A percentile compares a stretch with the other conserved stretches of the same genome.
Evolutionary conservation across 495 filamentous ascomycete genomes (phyloP).

Genomic region (Antarctomyces pellizariae): DNA sequence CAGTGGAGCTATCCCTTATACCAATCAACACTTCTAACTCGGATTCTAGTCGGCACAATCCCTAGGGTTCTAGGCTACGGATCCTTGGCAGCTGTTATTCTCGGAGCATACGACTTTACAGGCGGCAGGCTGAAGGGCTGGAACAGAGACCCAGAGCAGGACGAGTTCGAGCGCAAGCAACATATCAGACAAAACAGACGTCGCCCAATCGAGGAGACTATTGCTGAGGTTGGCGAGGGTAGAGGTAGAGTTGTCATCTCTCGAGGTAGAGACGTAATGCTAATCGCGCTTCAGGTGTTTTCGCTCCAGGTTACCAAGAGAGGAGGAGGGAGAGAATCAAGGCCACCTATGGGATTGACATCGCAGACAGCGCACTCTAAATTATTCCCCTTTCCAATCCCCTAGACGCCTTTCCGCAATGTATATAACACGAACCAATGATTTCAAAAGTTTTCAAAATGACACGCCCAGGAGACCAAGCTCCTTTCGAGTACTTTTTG

Average conservation of each 20-base stretch:
- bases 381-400: neutral
- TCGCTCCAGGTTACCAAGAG: slow-evolving; percentile 68
- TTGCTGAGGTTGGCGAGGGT: slow-evolving; percentile 70
- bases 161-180: slow-evolving; percentile 67
- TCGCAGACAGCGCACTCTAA: slow-evolving; percentile 14
- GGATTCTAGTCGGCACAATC: slow-evolving; percentile 45
- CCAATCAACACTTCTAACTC: too few species aligned
- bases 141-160: slow-evolving; percentile 30
- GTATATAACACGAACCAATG: too few species aligned
- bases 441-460: too few species aligned
- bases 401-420: too few species aligned
- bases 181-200: slow-evolving; percentile 47
- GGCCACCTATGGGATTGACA: slow-evolving; percentile 76
- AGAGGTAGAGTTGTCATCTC: slow-evolving; percentile 36
- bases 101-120: slow-evolving; percentile 54
- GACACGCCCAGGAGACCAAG: too few species aligned
- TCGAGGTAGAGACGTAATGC: slow-evolving; percentile 5
- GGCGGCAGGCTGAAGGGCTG: slow-evolving; percentile 41
- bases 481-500: too few species aligned
- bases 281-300: slow-evolving; percentile 37
- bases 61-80: slow-evolving; percentile 65
- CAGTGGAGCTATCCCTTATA: slow-evolving; percentile 7
- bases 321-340: slow-evolving; percentile 63
- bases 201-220: slow-evolving; percentile 58
- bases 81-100: slow-evolving; percentile 31